Evolutionary conservation across 2,329 filamentous ascomycete species (phyloP).

Genomic region (Cordyceps militaris): DNA sequence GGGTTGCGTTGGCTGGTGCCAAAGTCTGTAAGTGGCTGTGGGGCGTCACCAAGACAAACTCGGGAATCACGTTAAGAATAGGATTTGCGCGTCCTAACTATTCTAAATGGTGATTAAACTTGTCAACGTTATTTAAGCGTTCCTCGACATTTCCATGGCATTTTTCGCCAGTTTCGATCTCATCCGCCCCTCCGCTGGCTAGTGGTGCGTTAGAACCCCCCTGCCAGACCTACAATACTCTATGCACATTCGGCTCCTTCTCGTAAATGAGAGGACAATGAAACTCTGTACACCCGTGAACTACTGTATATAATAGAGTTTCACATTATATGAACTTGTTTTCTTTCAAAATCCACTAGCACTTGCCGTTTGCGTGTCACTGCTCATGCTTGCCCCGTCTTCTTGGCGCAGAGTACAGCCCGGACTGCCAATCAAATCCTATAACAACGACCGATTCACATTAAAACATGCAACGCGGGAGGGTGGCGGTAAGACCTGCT

Average conservation of each 20-base stretch:
- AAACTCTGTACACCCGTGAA: not conserved
- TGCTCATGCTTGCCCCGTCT: not conserved
- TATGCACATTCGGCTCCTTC: not conserved
- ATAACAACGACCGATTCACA: not conserved
- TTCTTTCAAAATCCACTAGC: not conserved
- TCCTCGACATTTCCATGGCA: not conserved
- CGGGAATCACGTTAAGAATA: not conserved
- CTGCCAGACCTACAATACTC: not conserved
- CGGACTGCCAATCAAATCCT: not conserved
- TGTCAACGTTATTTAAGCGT: not conserved
- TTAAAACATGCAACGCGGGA: not conserved
- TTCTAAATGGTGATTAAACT: not conserved
- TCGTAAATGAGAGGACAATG: not conserved
- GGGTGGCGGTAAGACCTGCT: not conserved
- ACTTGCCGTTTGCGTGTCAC: not conserved
- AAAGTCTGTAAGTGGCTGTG: slow-evolving; percentile 3
- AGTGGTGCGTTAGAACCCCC: not conserved
- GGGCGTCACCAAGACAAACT: not conserved
- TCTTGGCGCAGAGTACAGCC: not conserved
- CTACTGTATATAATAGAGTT: not conserved
- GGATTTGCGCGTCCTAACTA: not conserved
- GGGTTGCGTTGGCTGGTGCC: not conserved
- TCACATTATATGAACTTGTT: not conserved
- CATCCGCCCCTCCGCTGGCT: too few species aligned
- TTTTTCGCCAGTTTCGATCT: not conserved